Percentiles rank a stretch among this genome's conserved stretches.
phyloP scores from a whole-genome alignment of 2,329 filamentous ascomycete species.

The Stachybotrys elegans region DNA sequence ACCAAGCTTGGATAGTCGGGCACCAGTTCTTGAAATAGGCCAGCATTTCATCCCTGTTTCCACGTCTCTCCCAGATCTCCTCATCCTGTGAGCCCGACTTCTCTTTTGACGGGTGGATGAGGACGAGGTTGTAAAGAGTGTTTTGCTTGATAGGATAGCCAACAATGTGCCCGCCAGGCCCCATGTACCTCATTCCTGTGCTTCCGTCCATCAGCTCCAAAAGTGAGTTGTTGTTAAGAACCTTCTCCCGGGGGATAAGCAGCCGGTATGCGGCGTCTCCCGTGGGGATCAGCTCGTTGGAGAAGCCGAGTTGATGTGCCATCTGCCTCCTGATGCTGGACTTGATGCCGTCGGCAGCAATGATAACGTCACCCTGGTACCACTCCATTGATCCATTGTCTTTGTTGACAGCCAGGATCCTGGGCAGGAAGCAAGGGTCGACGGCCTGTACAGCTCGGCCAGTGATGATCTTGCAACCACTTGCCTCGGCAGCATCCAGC shows the following conservation, averaged over 20 bases:
- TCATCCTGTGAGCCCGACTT: conserved; percentile 41
- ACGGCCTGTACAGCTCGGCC: conserved; percentile 30
- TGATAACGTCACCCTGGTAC: conserved; percentile 43
- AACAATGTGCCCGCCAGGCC: conserved; percentile 62
- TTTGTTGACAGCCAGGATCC: conserved; percentile 10
- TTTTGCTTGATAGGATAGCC: conserved; percentile 61
- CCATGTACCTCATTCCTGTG: conserved; percentile 58
- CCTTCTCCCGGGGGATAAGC: conserved; percentile 48
- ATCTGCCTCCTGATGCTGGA: conserved; percentile 42
- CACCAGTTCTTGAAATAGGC: conserved; percentile 55
- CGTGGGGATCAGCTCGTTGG: conserved; percentile 40
- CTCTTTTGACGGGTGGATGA: conserved; percentile 55
- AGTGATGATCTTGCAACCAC: conserved; percentile 33
- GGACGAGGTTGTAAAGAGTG: conserved; percentile 62
- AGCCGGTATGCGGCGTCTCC: conserved; percentile 51
- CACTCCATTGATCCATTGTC: conserved; percentile 18
- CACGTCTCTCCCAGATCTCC: conserved; percentile 56
- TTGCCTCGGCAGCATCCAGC: conserved; percentile 10
- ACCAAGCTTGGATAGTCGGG: conserved; percentile 54
- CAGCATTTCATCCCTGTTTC: conserved; percentile 56
- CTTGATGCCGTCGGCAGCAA: conserved; percentile 51
- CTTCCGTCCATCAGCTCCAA: conserved; percentile 53
- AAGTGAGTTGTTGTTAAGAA: conserved; percentile 63
- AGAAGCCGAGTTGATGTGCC: conserved; percentile 45
- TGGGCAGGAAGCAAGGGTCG: conserved; percentile 17